Conservation (phyloP, 2,329 filamentous ascomycete genomes). For the Aspergillus transmontanensis region DNA sequence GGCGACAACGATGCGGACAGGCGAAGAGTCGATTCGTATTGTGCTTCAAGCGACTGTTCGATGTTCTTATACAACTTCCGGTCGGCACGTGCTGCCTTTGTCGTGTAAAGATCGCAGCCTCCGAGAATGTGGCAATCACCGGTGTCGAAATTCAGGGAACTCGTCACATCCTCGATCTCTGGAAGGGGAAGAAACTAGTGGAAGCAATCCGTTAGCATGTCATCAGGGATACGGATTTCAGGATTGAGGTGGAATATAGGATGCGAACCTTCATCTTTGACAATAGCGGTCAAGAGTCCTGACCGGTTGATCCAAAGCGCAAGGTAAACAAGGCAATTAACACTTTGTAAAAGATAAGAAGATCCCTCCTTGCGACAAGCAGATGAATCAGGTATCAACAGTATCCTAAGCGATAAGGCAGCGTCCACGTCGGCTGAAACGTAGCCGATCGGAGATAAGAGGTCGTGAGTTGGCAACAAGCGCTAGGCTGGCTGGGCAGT, state of each 20-base stretch:
- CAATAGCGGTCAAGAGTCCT: conserved; percentile 9
- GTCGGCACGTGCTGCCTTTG: conserved; percentile 90
- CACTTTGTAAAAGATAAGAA: not conserved
- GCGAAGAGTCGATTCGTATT: conserved; percentile 84
- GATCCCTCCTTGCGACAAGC: conserved; percentile 3
- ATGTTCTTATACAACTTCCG: conserved; percentile 98
- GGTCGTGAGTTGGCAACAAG: conserved; percentile 24
- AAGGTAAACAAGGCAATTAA: not conserved
- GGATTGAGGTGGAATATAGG: not conserved
- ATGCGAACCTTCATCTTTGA: conserved; percentile 24
- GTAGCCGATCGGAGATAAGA: conserved; percentile 47
- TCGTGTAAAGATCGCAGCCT: conserved; percentile 95
- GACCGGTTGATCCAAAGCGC: conserved; percentile 11
- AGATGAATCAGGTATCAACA: conserved; percentile 11
- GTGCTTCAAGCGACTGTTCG: conserved; percentile 84
- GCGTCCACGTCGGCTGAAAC: conserved; percentile 25
- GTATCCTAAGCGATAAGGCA: conserved; percentile 10
- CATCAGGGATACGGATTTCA: not conserved
- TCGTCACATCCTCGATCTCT: conserved; percentile 88
- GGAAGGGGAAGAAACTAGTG: conserved; percentile 84
- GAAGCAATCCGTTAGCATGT: conserved; percentile 18
- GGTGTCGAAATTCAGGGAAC: conserved; percentile 93
- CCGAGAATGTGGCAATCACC: conserved; percentile 89
- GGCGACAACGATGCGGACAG: conserved; percentile 86
- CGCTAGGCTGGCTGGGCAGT: conserved; percentile 13